Evolutionary conservation across 257 asterid genomes (phyloP).

Genomic region (Solanum phureja): DNA sequence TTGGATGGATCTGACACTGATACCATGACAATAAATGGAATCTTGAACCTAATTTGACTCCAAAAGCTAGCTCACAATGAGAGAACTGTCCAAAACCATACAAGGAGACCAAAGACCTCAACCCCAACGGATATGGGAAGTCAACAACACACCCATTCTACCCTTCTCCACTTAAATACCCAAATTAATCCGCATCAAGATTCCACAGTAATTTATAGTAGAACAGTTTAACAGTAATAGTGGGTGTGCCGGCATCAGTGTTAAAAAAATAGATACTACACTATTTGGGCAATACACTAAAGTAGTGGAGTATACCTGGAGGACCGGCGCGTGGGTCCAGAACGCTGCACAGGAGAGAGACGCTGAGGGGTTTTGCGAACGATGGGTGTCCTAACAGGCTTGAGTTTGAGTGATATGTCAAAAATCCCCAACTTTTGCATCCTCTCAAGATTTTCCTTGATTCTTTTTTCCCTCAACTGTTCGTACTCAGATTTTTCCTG

Average conservation of each 20-base stretch:
- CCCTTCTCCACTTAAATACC: neutral
- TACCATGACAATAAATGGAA: neutral
- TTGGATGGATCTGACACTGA: neutral
- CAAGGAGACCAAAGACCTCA: neutral
- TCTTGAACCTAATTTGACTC: neutral
- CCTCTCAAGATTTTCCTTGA: slow-evolving; percentile 66
- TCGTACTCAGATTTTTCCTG: slow-evolving; percentile 41
- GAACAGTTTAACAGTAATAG: neutral
- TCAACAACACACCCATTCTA: neutral
- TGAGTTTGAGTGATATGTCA: slow-evolving; percentile 57
- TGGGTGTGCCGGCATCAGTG: neutral
- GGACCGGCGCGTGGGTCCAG: slow-evolving; percentile 76
- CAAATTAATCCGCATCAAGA: neutral
- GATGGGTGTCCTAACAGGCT: slow-evolving; percentile 16
- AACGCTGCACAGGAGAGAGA: slow-evolving; percentile 28
- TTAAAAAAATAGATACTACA: neutral
- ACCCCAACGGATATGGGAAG: neutral
- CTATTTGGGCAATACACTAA: neutral
- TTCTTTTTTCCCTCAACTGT: slow-evolving; percentile 65
- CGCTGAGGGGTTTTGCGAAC: slow-evolving; percentile 14
- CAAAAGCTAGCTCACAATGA: neutral
- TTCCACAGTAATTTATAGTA: neutral
- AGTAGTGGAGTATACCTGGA: slow-evolving; percentile 38
- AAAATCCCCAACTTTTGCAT: slow-evolving; percentile 79
- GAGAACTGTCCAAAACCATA: neutral